Conservation (phyloP, 148 eudicot genomes). For the Spergularia bocconei region DNA sequence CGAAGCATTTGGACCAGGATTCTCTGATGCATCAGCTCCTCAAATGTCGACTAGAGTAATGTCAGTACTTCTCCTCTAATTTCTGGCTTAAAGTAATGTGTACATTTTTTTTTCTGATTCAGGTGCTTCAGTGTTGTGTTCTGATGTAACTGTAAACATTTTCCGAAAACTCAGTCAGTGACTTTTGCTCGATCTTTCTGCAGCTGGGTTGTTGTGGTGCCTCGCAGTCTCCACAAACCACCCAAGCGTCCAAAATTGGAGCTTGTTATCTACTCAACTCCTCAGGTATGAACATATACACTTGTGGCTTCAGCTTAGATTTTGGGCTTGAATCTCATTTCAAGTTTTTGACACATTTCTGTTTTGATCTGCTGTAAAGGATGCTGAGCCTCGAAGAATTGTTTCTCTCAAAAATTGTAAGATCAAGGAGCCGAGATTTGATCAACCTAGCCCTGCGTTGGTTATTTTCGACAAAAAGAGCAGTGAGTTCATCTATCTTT, state of each 20-base stretch:
- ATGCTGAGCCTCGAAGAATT: slow-evolving; percentile 45
- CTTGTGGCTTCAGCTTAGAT: background rate
- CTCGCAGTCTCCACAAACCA: slow-evolving; percentile 37
- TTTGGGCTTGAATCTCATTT: too few relatives aligned
- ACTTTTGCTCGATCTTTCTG: slow-evolving; percentile 14
- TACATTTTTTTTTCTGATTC: background rate
- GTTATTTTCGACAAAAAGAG: slow-evolving; percentile 32
- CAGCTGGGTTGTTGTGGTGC: slow-evolving; percentile 65
- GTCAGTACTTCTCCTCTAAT: slow-evolving; percentile 31
- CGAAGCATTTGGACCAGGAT: slow-evolving; percentile 52
- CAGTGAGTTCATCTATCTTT: slow-evolving; percentile 28
- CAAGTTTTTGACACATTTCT: background rate
- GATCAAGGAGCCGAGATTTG: slow-evolving; percentile 42
- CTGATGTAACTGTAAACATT: background rate
- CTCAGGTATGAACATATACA: slow-evolving; percentile 35
- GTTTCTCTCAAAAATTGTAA: slow-evolving; percentile 28
- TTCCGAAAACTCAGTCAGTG: background rate
- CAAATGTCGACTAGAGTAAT: slow-evolving; percentile 43
- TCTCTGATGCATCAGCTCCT: slow-evolving; percentile 45
- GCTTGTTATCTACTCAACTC: slow-evolving; percentile 43
- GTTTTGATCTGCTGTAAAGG: slow-evolving; percentile 32
- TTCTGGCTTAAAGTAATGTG: slow-evolving; percentile 6
- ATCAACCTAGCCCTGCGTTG: slow-evolving; percentile 35
- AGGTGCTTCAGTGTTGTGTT: background rate
- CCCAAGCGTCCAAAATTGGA: slow-evolving; percentile 34